Percentiles rank a stretch among this genome's conserved stretches.
phyloP scores from a whole-genome alignment of 306 rosid genomes.

The Hippophae tibetana region DNA sequence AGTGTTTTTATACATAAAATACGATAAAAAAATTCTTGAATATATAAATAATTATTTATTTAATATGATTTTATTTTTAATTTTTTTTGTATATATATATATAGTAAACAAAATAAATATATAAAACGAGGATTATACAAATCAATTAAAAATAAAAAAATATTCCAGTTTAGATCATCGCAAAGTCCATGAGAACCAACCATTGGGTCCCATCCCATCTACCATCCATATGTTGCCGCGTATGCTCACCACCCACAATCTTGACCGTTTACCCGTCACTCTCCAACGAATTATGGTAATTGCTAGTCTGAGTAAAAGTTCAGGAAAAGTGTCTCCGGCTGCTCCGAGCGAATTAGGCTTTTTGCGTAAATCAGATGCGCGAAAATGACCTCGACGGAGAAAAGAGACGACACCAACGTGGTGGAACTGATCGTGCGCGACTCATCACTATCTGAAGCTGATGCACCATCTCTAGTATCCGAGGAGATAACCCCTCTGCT shows the following conservation, averaged over 20 bases:
- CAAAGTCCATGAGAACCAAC: too few relatives aligned
- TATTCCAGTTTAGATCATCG: too few relatives aligned
- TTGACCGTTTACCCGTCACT: slow-evolving; percentile 27
- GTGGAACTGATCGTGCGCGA: slow-evolving; percentile 52
- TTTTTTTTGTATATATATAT: too few relatives aligned
- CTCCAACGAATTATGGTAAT: slow-evolving; percentile 1
- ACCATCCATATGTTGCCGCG: slow-evolving; percentile 1
- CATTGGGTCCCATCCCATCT: slow-evolving; percentile 9
- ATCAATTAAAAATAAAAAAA: too few relatives aligned
- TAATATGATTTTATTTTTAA: too few relatives aligned
- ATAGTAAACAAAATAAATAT: too few relatives aligned
- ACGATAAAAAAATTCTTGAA: too few relatives aligned
- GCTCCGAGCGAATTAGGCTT: slow-evolving; percentile 1
- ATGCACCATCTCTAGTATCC: slow-evolving; percentile 10
- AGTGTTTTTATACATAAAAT: too few relatives aligned
- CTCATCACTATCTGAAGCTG: slow-evolving; percentile 11
- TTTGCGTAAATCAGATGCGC: neutral
- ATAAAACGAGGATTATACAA: too few relatives aligned
- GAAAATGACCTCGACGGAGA: slow-evolving; percentile 34
- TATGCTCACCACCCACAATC: neutral
- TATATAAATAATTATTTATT: too few relatives aligned
- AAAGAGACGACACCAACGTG: slow-evolving; percentile 27
- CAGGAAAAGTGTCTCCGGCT: neutral
- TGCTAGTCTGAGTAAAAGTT: neutral
- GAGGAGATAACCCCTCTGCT: slow-evolving; percentile 56